phyloP scores from a whole-genome alignment of 768 basidiomycete genomes.

The Antrodiella citrinella region DNA sequence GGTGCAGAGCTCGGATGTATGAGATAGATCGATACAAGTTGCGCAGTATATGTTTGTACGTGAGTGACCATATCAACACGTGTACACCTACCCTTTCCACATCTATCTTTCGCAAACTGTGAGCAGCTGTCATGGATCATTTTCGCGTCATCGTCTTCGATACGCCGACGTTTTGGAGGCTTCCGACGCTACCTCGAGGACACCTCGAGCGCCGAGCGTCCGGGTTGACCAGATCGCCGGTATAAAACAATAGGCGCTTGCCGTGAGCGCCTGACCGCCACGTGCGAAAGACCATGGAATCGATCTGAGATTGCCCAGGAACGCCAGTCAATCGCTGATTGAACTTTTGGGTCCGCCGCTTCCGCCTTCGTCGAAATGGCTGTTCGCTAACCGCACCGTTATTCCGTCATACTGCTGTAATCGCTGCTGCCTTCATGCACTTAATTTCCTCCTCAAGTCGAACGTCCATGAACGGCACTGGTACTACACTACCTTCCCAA shows the following conservation, averaged over 20 bases:
- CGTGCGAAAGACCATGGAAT: not conserved
- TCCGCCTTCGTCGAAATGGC: too few relatives aligned
- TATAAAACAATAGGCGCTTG: too few relatives aligned
- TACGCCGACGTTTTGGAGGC: too few relatives aligned
- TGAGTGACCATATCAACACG: not conserved
- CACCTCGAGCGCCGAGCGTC: too few relatives aligned
- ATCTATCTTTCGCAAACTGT: too few relatives aligned
- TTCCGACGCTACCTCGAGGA: too few relatives aligned
- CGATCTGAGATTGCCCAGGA: not conserved
- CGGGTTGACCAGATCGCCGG: too few relatives aligned
- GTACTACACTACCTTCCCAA: not conserved
- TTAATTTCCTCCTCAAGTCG: too few relatives aligned
- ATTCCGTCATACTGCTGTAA: not conserved
- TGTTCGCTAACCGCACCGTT: not conserved
- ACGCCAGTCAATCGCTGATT: not conserved
- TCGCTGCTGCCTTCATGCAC: not conserved
- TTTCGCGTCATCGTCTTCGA: too few relatives aligned
- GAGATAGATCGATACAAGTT: not conserved
- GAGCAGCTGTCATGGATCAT: too few relatives aligned
- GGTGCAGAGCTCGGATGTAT: not conserved
- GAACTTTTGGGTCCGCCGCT: not conserved
- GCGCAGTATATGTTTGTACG: not conserved
- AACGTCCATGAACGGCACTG: too few relatives aligned
- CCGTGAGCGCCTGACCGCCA: not conserved
- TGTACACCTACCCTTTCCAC: not conserved